Evolutionary conservation across 257 asterid species (phyloP), one percentile per base, ranked within the genome.

Genomic region (Salvia hispanica): DNA sequence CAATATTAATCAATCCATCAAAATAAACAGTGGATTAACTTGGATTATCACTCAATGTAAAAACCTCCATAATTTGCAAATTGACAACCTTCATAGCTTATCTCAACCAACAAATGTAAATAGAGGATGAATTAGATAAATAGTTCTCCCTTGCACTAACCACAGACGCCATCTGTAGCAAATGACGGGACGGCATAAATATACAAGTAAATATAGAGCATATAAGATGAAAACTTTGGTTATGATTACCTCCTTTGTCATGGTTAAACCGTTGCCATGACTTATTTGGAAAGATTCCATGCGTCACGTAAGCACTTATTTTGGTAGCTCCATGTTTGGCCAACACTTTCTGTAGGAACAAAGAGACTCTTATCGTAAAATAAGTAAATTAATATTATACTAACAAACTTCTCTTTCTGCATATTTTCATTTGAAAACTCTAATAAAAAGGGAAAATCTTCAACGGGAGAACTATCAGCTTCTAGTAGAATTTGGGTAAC

Each of bases 251-350:
- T 86, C 93, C 93, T 73, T 75, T 69, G 52, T 86, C 95, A 36
- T 78, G 91, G 70, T 80, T 76, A 82, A 92, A 92, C 62, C 95
- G 91, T 76, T 88, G 79, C 98, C 98, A 92, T 6, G 97, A 82
- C 71, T 83, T 83, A 37, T 92, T 90, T n/a, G 98, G 98, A 50
- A 90, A 92, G 64, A 92, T 92, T 43, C 98, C 98, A 47, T 92
- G 98, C 0, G 97, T 92, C 78, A 92, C 98, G 54, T 90, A 92
- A 50, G 98, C 98, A 80, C 98, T 92, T 64, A 90, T 73, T 67
- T 83, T 88, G 45, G 81, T 15, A 70, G 98, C 98, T 76, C 97
- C 98, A 54, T 90, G 96, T 63, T 82, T 88, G 43, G 98, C 96
- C 96, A 92, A 76, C 78, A 92, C 86, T 92, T 92, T 92, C 98